These are phyloP conservation scores for Sordariomycetes sp. DNA, from an alignment of 2,329 filamentous ascomycete genomes.

Conservation along the genomic window DNA sequence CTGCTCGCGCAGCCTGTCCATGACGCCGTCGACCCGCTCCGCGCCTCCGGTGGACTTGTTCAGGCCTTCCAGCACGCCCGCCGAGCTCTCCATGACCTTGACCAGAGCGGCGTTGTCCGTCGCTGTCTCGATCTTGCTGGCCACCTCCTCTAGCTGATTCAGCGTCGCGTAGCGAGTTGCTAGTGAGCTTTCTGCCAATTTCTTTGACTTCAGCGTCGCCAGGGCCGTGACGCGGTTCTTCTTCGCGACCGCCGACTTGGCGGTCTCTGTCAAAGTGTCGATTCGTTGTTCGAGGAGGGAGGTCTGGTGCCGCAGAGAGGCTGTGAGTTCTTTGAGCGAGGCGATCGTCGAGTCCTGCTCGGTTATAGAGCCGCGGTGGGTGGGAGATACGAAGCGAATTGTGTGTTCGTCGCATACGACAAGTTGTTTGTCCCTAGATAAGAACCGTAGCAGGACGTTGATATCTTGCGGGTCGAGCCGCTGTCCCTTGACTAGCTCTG, in stretches of 20 bases:
- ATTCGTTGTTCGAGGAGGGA: slow-evolving; percentile 57
- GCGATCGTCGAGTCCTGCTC: slow-evolving; percentile 76
- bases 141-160: slow-evolving; percentile 73
- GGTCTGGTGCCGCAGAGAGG: slow-evolving; percentile 66
- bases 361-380: slow-evolving; percentile 48
- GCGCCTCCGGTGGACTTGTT: slow-evolving; percentile 71
- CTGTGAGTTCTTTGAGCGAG: slow-evolving; percentile 69
- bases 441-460: slow-evolving; percentile 59
- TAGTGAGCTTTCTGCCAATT: slow-evolving; percentile 67
- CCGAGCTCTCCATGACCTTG: slow-evolving; percentile 70
- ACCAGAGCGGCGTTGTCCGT: slow-evolving; percentile 78
- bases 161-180: slow-evolving; percentile 64
- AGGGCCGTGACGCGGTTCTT: slow-evolving; percentile 71
- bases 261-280: slow-evolving; percentile 52
- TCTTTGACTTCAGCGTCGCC: slow-evolving; percentile 73
- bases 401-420: slow-evolving; percentile 55
- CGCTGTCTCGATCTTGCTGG: slow-evolving; percentile 76
- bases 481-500: slow-evolving; percentile 36
- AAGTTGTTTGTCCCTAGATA: slow-evolving; percentile 56
- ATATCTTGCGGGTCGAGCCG: slow-evolving; percentile 55
- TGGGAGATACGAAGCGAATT: slow-evolving; percentile 60
- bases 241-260: slow-evolving; percentile 59
- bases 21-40: slow-evolving; percentile 65
- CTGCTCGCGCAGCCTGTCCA: slow-evolving; percentile 68
- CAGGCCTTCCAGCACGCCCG: slow-evolving; percentile 60